Evolutionary conservation across 495 filamentous ascomycete genomes (phyloP), one percentile per base, ranked within the genome.

Genomic region (Hypomontagnella monticulosa): DNA sequence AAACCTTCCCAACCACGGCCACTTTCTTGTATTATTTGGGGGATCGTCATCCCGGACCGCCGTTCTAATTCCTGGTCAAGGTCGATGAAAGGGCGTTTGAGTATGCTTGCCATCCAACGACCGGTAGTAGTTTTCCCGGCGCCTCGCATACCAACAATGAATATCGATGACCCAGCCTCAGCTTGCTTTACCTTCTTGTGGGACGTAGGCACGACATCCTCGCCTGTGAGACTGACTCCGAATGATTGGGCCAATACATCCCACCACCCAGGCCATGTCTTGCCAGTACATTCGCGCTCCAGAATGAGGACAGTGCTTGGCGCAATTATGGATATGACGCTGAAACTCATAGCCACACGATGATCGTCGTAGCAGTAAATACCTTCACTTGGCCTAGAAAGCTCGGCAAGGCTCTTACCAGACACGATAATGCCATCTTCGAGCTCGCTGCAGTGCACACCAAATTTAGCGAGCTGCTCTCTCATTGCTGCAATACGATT

Each of bases 181-280:
- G 80, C 73, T 49, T 73, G 77, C 12, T 66, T 66, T 18, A 73
- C 59, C 50, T 74, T 73, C n/a, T 71, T 67, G 20, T 51, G 41
- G 20, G 49, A 23, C 56, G 57, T 42, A 69, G 78, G 42, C 69
- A 80, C 69, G 73, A 80, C 80, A 36, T 88, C 79, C 40, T 95
- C 91, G 30, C 95, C 95, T 38, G 88, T 84, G 16, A 98, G 76
- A 19, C 85, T 76, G 23, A 89, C 91, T 11, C 85, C 81, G 79
- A 96, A 99, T 2, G 85, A 81, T 56, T 90, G 85, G 32, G 88
- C 85, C 52, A 97, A 72, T 38, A 87, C 85, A 75, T 99, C 96
- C 95, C 95, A 99, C 92, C 95, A 99, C 10, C 93, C 95, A 0
- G 95, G 95, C 95, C 96, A 99, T n/a, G 95, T 99, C 84, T 99